A percentile compares a stretch with the other conserved stretches of the same genome.
Evolutionary conservation across 1,284 basidiomycete genomes (phyloP).

Genomic region (Moniliella sp.): DNA sequence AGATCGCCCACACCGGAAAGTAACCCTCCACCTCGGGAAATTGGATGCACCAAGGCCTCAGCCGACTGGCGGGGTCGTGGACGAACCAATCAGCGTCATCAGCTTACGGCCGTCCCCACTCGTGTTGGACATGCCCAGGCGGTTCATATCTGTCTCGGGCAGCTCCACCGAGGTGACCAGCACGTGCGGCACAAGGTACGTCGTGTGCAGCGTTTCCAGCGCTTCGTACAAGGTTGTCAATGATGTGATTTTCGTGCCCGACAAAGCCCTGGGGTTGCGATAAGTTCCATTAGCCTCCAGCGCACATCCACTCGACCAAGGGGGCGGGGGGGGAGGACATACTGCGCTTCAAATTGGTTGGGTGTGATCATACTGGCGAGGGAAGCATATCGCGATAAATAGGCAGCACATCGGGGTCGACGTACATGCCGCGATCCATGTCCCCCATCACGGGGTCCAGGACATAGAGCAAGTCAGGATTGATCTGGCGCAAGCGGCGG

Average conservation of each 20-base stretch:
- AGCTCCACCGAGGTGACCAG: constrained; percentile 64
- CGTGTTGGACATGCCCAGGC: constrained; percentile 8
- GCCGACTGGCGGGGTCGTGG: too few species aligned
- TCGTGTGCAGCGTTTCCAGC: constrained; percentile 51
- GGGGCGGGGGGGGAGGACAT: constrained; percentile 35
- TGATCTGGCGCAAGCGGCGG: constrained; percentile 40
- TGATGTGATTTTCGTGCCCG: constrained; percentile 41
- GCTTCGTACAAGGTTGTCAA: constrained; percentile 48
- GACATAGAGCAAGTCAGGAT: constrained; percentile 54
- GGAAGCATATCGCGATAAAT: constrained; percentile 60
- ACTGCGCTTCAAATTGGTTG: constrained; percentile 96
- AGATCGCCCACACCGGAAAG: constrained; percentile 92
- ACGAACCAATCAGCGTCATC: constrained; percentile 28
- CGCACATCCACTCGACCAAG: too few species aligned
- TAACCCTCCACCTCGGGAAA: constrained; percentile 69
- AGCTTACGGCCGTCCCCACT: constrained; percentile 8
- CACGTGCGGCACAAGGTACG: constrained; percentile 58
- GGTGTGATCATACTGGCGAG: constrained; percentile 77
- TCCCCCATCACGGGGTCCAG: constrained; percentile 50
- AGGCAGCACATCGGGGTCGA: constrained; percentile 68
- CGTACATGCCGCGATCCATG: constrained; percentile 46
- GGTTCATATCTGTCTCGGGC: constrained; percentile 9
- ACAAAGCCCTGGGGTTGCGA: constrained; percentile 10
- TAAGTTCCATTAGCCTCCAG: too few species aligned
- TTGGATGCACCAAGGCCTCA: constrained; percentile 45